Percentiles rank a stretch among this genome's conserved stretches.
Evolutionary conservation across 805 yeast species (phyloP).

Genomic region (Kazachstania bromeliacearum): DNA sequence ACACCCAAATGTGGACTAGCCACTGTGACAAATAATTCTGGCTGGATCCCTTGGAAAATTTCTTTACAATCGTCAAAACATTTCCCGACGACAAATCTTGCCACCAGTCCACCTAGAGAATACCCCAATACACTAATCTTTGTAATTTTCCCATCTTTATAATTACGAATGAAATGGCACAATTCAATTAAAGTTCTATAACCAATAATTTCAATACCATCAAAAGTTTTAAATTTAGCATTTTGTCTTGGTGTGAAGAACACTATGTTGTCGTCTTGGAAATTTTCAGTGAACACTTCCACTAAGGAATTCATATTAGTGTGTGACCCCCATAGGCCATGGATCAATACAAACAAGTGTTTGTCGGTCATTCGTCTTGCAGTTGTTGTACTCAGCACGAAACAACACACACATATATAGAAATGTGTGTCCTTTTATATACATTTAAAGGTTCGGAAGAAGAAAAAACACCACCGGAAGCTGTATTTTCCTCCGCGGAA

Average conservation of each 20-base stretch:
- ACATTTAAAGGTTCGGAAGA: too few relatives aligned
- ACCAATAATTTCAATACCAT: conserved; percentile 71
- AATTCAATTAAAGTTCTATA: conserved; percentile 63
- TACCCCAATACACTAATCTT: conserved; percentile 75
- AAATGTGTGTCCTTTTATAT: too few relatives aligned
- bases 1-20: conserved; percentile 73
- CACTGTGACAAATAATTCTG: conserved; percentile 56
- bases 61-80: conserved; percentile 40
- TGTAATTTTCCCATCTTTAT: conserved; percentile 22
- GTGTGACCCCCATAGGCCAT: conserved; percentile 73
- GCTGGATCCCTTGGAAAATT: conserved; percentile 51
- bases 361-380: too few relatives aligned
- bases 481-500: not conserved
- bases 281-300: conserved; percentile 31
- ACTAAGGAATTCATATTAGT: conserved; percentile 44
- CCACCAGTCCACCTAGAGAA: conserved; percentile 79
- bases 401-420: too few relatives aligned
- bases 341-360: conserved; percentile 65
- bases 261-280: conserved; percentile 35
- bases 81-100: conserved; percentile 74
- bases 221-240: conserved; percentile 68
- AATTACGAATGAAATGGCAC: conserved; percentile 32
- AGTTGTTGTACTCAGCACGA: too few relatives aligned
- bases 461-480: not conserved
- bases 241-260: conserved; percentile 50